Conservation (phyloP, 257 asterid genomes). For the Capsicum pubescens region DNA sequence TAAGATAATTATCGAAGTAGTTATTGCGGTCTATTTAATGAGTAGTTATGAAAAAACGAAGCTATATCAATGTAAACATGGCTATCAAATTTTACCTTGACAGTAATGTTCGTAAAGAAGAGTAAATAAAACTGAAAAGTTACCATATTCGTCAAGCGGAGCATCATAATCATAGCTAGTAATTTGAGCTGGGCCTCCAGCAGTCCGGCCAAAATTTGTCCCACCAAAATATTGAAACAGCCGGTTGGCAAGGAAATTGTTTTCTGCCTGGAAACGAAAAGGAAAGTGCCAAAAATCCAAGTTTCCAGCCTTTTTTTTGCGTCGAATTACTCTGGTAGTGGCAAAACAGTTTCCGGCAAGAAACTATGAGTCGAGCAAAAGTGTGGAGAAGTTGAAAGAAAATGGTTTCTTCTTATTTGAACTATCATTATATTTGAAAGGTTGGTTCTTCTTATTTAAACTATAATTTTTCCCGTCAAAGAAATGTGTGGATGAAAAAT, state of each 20-base stretch:
- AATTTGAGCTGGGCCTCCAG: conserved; percentile 91
- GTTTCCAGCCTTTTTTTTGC: background rate
- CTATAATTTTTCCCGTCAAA: background rate
- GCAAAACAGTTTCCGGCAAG: background rate
- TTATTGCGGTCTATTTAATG: background rate
- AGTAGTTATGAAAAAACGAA: conserved; percentile 16
- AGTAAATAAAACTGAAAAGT: conserved; percentile 6
- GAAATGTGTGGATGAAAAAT: background rate
- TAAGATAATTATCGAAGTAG: background rate
- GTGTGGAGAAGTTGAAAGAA: conserved; percentile 1
- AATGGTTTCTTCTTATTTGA: conserved; percentile 15
- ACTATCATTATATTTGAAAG: background rate
- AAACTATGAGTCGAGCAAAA: background rate
- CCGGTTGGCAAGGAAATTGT: conserved; percentile 24
- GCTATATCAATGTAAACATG: background rate
- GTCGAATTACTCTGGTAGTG: background rate
- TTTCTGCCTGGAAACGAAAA: conserved; percentile 24
- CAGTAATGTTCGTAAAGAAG: background rate
- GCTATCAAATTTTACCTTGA: background rate
- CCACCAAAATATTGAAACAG: conserved; percentile 86
- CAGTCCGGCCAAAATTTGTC: conserved; percentile 89
- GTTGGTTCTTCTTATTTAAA: background rate
- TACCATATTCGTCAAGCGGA: conserved; percentile 95
- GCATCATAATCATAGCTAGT: conserved; percentile 99
- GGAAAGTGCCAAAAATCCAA: conserved; percentile 11